Conservation (phyloP, 495 filamentous ascomycete genomes). For the Bathelium albidoporum region DNA sequence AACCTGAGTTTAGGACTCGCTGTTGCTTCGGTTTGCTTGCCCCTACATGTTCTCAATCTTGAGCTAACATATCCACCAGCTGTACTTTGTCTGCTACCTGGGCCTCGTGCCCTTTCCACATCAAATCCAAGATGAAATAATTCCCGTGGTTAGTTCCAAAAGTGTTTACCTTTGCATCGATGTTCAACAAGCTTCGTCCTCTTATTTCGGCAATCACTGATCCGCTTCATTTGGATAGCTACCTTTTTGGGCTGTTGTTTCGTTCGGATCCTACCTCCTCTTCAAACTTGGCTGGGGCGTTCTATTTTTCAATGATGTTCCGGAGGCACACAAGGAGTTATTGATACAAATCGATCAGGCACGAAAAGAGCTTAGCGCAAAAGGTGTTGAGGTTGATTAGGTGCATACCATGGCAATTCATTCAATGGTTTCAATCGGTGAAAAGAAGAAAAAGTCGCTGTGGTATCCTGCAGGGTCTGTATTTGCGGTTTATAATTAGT, state of each 20-base stretch:
- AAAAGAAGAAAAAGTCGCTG: too few species aligned
- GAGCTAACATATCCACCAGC: constrained; percentile 36
- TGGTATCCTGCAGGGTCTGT: too few species aligned
- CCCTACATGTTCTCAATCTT: constrained; percentile 1
- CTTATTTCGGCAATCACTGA: constrained; percentile 7
- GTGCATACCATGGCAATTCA: too few species aligned
- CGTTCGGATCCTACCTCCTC: constrained; percentile 87
- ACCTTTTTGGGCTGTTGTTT: constrained; percentile 84
- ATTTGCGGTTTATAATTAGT: background rate
- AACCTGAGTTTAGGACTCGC: constrained; percentile 78
- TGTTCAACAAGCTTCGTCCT: background rate
- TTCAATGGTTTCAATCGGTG: too few species aligned
- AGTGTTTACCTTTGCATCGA: too few species aligned
- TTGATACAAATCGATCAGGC: constrained; percentile 70
- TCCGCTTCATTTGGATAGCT: constrained; percentile 41
- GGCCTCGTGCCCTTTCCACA: constrained; percentile 74
- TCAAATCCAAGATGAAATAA: constrained; percentile 58
- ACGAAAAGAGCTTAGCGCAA: constrained; percentile 51
- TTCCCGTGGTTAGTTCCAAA: constrained; percentile 58
- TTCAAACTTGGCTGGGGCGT: constrained; percentile 86
- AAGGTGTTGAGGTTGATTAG: constrained; percentile 66
- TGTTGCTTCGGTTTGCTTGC: constrained; percentile 61
- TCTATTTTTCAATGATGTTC: constrained; percentile 92
- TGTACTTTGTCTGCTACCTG: constrained; percentile 80
- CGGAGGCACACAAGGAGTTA: constrained; percentile 79